Evolutionary conservation across 768 basidiomycete genomes (phyloP).

Genomic region (Russula olivacea): DNA sequence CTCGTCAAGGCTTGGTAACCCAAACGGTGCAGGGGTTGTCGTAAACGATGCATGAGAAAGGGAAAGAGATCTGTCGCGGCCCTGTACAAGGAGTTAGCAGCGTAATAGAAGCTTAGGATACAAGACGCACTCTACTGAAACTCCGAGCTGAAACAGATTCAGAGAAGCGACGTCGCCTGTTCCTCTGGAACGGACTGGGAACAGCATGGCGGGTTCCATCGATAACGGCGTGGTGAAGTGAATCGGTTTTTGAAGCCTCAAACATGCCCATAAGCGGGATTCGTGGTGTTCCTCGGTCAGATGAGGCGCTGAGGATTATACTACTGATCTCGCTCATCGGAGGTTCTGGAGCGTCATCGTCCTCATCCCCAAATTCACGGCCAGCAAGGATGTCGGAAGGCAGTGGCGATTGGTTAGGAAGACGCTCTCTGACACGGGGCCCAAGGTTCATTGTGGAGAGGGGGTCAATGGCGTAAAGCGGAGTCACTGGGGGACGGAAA

Average conservation of each 20-base stretch:
- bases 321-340: constrained; percentile 24
- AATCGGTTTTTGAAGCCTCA: constrained; percentile 12
- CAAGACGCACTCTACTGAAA: constrained; percentile 19
- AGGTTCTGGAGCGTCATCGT: constrained; percentile 20
- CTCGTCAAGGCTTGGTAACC: constrained; percentile 24
- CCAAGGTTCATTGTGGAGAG: constrained; percentile 65
- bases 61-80: constrained; percentile 30
- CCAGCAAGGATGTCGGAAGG: constrained; percentile 68
- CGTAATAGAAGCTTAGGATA: neutral
- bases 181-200: constrained; percentile 25
- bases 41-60: constrained; percentile 33
- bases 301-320: constrained; percentile 18
- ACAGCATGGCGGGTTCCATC: constrained; percentile 19
- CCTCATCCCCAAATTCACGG: constrained; percentile 34
- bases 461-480: constrained; percentile 59
- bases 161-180: constrained; percentile 18
- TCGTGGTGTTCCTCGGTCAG: constrained; percentile 22
- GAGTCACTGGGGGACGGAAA: constrained; percentile 57
- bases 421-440: constrained; percentile 34
- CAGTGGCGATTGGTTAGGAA: constrained; percentile 41
- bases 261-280: constrained; percentile 24
- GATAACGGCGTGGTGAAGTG: constrained; percentile 23
- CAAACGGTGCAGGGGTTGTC: constrained; percentile 30
- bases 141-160: constrained; percentile 19
- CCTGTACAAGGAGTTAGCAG: constrained; percentile 28